Evolutionary conservation across 805 yeast genomes (phyloP), one percentile per base, ranked within the genome.

Genomic region (Candida peoriensis): DNA sequence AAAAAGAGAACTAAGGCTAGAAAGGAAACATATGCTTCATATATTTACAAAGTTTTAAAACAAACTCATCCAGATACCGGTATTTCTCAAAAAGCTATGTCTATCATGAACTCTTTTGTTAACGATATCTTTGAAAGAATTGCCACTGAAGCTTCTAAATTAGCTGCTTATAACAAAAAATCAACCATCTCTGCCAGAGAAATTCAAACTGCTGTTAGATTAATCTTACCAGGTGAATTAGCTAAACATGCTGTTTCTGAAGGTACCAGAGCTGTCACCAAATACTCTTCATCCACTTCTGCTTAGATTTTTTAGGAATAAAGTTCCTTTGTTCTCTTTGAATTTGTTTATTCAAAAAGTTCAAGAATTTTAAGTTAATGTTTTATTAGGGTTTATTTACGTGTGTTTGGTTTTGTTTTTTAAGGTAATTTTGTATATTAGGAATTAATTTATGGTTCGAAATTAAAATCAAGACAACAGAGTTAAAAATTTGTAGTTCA

Each of bases 41-140:
- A 89, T 73, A 89, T 90, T 64, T 89, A 89, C 93, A 90, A 89
- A 72, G 96, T 89, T 53, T 81, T 89, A 65, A 88, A 88, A 72
- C 97, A 89, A 77, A 89, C 96, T 43, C 97, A 89, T 70, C 97
- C 97, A 68, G 97, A 89, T 68, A 89, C 97, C 45, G 97, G 97
- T 86, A 89, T 89, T 65, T 89, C 97, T 55, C 95, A 88, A 72
- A 85, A 86, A 64, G 96, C 97, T 49, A 89, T 90, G 96, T 87
- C 96, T 48, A 90, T 90, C 66, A 81, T 89, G 90, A 90, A 90
- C 83, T 89, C 96, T 30, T 90, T 90, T 55, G 97, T 90, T 55
- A 89, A 88, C 73, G 97, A 90, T 71, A 87, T 89, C 64, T 90
- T 89, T 63, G 97, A 89, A 76, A 89, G 97, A 77, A 84, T 90